These are phyloP conservation scores for Yamadazyma membranifaciens DNA, from an alignment of 1,139 yeast genomes.

Conservation along the genomic window DNA sequence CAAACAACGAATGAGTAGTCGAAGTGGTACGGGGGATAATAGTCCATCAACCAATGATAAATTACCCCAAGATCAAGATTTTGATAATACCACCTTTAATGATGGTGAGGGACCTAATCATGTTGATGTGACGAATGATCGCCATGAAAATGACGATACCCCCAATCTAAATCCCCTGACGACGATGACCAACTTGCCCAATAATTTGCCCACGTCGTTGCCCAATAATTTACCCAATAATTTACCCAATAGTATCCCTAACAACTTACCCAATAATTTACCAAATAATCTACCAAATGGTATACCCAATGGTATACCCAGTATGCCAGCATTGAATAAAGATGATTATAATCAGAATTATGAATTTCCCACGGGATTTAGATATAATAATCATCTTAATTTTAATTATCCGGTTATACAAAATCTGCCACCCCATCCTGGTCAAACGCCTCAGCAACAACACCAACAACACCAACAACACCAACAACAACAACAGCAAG, in stretches of 20 bases:
- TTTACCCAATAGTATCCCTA: not conserved
- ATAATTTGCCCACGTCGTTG: too few species aligned
- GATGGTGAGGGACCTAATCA: not conserved
- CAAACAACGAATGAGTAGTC: slow-evolving; percentile 32
- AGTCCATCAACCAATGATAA: not conserved
- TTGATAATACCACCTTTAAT: not conserved
- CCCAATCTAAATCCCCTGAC: not conserved
- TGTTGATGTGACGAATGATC: not conserved
- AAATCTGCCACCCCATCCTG: slow-evolving; percentile 11
- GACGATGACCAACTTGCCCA: not conserved
- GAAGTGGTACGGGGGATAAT: slow-evolving; percentile 6
- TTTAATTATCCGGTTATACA: slow-evolving; percentile 17
- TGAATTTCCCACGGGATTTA: slow-evolving; percentile 6
- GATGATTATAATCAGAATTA: slow-evolving; percentile 4
- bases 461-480: slow-evolving; percentile 14
- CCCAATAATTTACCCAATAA: not conserved
- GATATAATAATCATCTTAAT: slow-evolving; percentile 11
- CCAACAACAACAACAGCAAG: slow-evolving; percentile 12
- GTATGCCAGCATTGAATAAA: not conserved
- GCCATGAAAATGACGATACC: not conserved
- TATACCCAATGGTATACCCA: not conserved
- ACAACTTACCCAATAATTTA: not conserved
- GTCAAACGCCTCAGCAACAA: slow-evolving; percentile 9
- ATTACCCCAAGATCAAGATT: not conserved
- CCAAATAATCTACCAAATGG: not conserved